Conservation (phyloP, 306 rosid species). For the Glycine soja region DNA sequence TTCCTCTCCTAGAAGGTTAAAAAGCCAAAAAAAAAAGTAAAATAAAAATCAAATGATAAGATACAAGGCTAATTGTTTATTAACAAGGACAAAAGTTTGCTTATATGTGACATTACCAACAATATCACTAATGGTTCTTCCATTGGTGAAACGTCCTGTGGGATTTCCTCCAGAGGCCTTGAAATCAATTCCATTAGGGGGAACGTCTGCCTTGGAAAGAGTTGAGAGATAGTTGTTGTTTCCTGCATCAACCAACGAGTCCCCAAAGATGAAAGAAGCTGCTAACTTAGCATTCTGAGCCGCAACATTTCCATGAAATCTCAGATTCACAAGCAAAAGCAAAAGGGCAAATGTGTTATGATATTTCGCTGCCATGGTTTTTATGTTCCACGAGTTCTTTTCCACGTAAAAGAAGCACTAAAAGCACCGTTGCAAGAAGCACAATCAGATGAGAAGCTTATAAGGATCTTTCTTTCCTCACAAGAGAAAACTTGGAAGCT, state of each 20-base stretch:
- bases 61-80: neutral
- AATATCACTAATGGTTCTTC: slow-evolving; percentile 82
- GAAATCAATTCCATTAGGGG: slow-evolving; percentile 83
- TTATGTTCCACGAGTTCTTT: slow-evolving; percentile 21
- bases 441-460: neutral
- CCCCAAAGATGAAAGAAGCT: slow-evolving; percentile 88
- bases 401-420: slow-evolving; percentile 4
- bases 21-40: neutral
- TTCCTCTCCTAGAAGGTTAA: slow-evolving; percentile 63
- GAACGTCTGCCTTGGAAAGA: slow-evolving; percentile 70
- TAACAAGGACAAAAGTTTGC: neutral
- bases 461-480: slow-evolving; percentile 22
- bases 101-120: slow-evolving; percentile 56
- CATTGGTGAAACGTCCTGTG: slow-evolving; percentile 83
- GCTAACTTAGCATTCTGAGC: slow-evolving; percentile 49
- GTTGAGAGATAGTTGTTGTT: slow-evolving; percentile 76
- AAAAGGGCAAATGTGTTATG: slow-evolving; percentile 26
- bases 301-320: slow-evolving; percentile 47
- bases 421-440: slow-evolving; percentile 3
- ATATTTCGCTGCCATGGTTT: slow-evolving; percentile 44
- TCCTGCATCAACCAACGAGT: slow-evolving; percentile 87
- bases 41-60: neutral
- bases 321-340: slow-evolving; percentile 38
- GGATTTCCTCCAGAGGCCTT: slow-evolving; percentile 72
- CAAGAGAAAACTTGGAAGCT: slow-evolving; percentile 42